Base-by-base conservation (phyloP, 2,329 filamentous ascomycete species). In the Tetracladium maxilliforme region DNA sequence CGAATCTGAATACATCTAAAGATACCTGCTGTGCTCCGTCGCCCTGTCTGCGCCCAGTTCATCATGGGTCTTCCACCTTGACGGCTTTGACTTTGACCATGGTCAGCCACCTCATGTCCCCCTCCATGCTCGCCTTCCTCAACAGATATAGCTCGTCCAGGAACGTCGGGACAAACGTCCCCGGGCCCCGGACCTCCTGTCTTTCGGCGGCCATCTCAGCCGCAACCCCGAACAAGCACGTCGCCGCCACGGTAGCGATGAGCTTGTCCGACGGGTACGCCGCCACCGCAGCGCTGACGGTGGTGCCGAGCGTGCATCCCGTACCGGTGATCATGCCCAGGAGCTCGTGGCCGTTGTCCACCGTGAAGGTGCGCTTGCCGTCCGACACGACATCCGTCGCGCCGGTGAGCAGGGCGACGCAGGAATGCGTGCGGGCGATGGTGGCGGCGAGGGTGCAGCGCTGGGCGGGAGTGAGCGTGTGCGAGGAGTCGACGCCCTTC, bases 271-370 rank as follows among this genome's bases (percentile, higher is more conserved):
- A 33, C n/a, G 30, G 52, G 27, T 65, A 57, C 6, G 71, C 67
- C 1, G 81, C 76, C 22, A 87, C 45, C 45, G 78, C 76, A 25
- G 80, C 75, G 12, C 80, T 82, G 24, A 93, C 61, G 2, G 75
- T 70, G 0, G 84, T 90, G 2, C 86, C 87, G 6, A 94, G 61
- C 5, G 80, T 77, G 48, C 87, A 95, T 0, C 87, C 87, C 19
- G 74, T 81, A 3, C 81, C 82, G 0, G 81, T 90, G 27, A 90
- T 69, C 33, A 60, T 53, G 12, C 70, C 73, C 3, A 90, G 61
- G 30, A 72, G 58, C 35, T 62, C 58, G 46, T 92, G 76, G 1
- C 87, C 87, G 44, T 94, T 93, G 13, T 59, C 56, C 13, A 94
- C 58, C 5, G 70, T 61, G 33, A 77, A 60, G 0, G 77, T 78